phyloP scores from a whole-genome alignment of 805 yeast genomes.

The Candida boleticola region DNA sequence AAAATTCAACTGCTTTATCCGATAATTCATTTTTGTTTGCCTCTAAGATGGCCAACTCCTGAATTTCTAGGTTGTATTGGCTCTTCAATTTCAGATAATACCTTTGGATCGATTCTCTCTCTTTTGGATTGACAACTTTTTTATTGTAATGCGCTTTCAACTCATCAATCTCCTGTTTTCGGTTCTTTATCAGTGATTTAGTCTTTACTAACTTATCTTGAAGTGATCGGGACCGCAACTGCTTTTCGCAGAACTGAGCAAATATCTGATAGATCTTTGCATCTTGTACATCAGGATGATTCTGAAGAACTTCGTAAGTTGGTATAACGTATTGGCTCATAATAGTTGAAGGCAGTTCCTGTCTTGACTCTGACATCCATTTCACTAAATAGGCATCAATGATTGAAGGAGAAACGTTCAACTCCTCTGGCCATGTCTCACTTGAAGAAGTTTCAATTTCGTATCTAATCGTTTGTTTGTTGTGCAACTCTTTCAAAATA shows the following conservation, averaged over 20 bases:
- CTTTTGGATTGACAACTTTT: conserved; percentile 39
- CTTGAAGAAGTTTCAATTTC: no score
- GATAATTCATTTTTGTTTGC: conserved; percentile 43
- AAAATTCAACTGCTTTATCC: conserved; percentile 55
- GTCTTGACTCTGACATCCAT: conserved; percentile 73
- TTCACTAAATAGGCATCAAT: conserved; percentile 48
- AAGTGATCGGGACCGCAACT: conserved; percentile 45
- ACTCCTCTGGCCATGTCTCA: conserved; percentile 2
- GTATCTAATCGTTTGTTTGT: neutral
- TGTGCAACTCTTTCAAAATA: conserved; percentile 38
- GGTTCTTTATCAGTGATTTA: conserved; percentile 38
- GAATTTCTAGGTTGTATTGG: conserved; percentile 49
- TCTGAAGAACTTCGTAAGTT: conserved; percentile 18
- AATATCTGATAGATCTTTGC: conserved; percentile 55
- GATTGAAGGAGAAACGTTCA: conserved; percentile 20
- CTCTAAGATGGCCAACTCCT: conserved; percentile 40
- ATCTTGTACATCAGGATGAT: conserved; percentile 17
- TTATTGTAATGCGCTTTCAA: conserved; percentile 44
- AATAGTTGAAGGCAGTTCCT: conserved; percentile 60
- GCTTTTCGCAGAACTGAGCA: conserved; percentile 74
- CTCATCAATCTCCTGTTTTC: conserved; percentile 48
- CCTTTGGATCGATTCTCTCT: conserved; percentile 50
- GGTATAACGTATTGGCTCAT: conserved; percentile 56
- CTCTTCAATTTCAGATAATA: conserved; percentile 48
- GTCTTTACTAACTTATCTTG: conserved; percentile 44